Percentiles rank a stretch among this genome's conserved stretches.
Evolutionary conservation across 2,329 filamentous ascomycete genomes (phyloP).

Genomic region (Tricladium varicosporioides): DNA sequence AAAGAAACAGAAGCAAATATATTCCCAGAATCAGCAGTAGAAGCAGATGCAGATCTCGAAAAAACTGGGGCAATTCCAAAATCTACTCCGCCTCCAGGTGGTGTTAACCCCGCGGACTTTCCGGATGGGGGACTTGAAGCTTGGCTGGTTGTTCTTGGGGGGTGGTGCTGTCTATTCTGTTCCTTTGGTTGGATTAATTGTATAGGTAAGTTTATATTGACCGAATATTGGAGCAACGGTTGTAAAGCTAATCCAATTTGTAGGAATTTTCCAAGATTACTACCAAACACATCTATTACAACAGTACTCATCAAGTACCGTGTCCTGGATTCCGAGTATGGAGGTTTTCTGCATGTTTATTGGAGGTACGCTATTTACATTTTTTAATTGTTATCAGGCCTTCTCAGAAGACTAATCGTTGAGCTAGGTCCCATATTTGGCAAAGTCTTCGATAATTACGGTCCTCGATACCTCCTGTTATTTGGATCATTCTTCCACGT

Average conservation of each 20-base stretch:
- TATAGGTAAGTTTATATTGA: slow-evolving; percentile 35
- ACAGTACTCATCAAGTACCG: slow-evolving; percentile 49
- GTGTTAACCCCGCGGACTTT: slow-evolving; percentile 47
- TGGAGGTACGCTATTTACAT: slow-evolving; percentile 33
- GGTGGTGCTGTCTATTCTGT: slow-evolving; percentile 45
- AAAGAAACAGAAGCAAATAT: slow-evolving; percentile 38
- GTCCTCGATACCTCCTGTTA: slow-evolving; percentile 51
- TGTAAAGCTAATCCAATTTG: slow-evolving; percentile 14
- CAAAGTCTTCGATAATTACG: slow-evolving; percentile 60
- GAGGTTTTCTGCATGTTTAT: slow-evolving; percentile 52
- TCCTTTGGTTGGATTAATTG: slow-evolving; percentile 52
- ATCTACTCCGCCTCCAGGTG: slow-evolving; percentile 17
- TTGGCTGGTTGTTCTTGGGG: slow-evolving; percentile 55
- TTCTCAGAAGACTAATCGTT: background rate
- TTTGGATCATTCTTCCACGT: slow-evolving; percentile 54
- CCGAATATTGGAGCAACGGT: too few relatives aligned
- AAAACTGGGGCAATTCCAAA: slow-evolving; percentile 26
- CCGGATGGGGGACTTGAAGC: slow-evolving; percentile 57
- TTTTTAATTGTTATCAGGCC: too few relatives aligned
- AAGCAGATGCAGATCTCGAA: slow-evolving; percentile 88
- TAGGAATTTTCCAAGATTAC: slow-evolving; percentile 57
- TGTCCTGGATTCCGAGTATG: slow-evolving; percentile 62
- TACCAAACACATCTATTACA: slow-evolving; percentile 50
- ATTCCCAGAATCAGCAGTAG: slow-evolving; percentile 89
- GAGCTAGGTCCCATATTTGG: slow-evolving; percentile 54